Evolutionary conservation across 106 monocot species (phyloP).

Genomic region (Posidonia australis): DNA sequence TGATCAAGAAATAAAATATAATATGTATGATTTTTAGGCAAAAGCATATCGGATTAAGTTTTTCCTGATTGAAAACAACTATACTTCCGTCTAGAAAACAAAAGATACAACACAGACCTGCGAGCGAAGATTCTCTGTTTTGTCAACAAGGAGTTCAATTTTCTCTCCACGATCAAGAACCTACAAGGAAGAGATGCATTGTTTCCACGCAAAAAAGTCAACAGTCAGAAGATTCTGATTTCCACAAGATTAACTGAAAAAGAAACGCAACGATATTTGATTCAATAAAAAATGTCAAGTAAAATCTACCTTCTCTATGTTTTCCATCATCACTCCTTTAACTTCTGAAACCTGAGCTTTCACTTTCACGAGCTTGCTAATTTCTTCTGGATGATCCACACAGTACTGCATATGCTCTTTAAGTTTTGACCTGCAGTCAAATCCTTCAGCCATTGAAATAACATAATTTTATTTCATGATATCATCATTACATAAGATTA

Average conservation of each 20-base stretch:
- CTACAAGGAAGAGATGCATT: slow-evolving; percentile 9
- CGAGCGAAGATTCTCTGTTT: slow-evolving; percentile 46
- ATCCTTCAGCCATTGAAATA: not conserved
- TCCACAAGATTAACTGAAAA: not conserved
- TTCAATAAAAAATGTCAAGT: not conserved
- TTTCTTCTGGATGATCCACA: slow-evolving; percentile 50
- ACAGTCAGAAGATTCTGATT: not conserved
- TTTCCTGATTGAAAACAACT: not conserved
- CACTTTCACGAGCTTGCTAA: slow-evolving; percentile 47
- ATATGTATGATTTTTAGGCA: not conserved
- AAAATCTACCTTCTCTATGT: slow-evolving; percentile 47
- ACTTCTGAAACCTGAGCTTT: slow-evolving; percentile 56
- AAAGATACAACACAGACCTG: slow-evolving; percentile 16
- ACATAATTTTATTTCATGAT: not conserved
- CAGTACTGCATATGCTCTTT: slow-evolving; percentile 57
- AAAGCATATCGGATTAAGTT: not conserved
- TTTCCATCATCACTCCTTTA: slow-evolving; percentile 71
- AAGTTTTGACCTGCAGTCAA: slow-evolving; percentile 31
- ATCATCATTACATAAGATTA: not conserved
- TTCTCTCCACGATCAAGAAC: slow-evolving; percentile 62
- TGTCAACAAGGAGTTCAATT: slow-evolving; percentile 56
- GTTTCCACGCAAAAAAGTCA: not conserved
- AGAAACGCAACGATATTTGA: not conserved
- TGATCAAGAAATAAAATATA: not conserved
- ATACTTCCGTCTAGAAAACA: no score